Conservation (phyloP, 1,284 basidiomycete genomes). For the Leccinum pachyderme region DNA sequence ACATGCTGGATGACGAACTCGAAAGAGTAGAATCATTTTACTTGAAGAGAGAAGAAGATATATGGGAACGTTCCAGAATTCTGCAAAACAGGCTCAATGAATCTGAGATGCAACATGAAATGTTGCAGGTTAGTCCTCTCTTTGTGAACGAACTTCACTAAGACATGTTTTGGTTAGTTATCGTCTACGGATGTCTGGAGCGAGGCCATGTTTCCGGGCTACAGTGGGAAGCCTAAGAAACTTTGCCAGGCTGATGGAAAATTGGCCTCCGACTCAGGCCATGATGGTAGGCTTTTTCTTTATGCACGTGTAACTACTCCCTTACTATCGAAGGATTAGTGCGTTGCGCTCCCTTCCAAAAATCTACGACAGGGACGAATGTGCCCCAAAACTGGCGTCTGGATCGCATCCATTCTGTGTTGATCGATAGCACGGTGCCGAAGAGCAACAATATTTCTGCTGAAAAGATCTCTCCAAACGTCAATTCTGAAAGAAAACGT, state of each 20-base stretch:
- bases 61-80: conserved; percentile 47
- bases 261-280: background rate
- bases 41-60: conserved; percentile 68
- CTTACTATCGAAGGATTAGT: conserved; percentile 3
- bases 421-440: background rate
- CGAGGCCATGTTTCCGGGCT: background rate
- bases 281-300: conserved; percentile 7
- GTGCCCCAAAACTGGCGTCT: background rate
- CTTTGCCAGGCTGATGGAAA: background rate
- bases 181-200: background rate
- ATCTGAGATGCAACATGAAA: conserved; percentile 65
- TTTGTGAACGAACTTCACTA: background rate
- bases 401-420: background rate
- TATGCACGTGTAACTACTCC: background rate
- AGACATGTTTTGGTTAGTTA: conserved; percentile 15
- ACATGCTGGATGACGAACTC: conserved; percentile 70
- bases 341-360: background rate
- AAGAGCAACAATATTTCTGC: background rate
- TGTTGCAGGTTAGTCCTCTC: conserved; percentile 55
- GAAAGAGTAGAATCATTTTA: conserved; percentile 87
- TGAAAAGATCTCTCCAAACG: background rate
- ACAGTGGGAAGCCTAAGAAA: background rate
- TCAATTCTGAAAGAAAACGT: conserved; percentile 26
- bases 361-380: background rate
- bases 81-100: conserved; percentile 75